Base-by-base conservation (phyloP, 164 flowering plant species). In the Protea cynaroides region DNA sequence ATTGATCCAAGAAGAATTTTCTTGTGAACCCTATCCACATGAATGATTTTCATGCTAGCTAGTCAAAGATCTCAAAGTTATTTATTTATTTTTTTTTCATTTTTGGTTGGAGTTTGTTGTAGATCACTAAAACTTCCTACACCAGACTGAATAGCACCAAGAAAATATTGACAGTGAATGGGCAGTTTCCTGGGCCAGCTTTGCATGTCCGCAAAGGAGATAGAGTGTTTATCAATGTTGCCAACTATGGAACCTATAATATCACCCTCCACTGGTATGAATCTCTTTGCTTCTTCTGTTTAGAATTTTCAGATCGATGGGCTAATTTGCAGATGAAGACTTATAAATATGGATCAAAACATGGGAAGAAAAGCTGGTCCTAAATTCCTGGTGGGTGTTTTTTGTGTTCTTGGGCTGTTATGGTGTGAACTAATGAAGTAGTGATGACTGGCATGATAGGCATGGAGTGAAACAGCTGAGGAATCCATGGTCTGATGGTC, bases 401-500 rank as follows among this genome's bases (percentile, higher is more conserved):
- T n/a, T n/a, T n/a, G n/a, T n/a, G n/a, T n/a, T n/a, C n/a, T n/a
- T n/a, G n/a, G n/a, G n/a, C n/a, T n/a, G n/a, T n/a, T n/a, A n/a
- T n/a, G n/a, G n/a, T n/a, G n/a, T n/a, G n/a, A n/a, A n/a, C n/a
- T n/a, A n/a, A n/a, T n/a, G n/a, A n/a, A n/a, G n/a, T n/a, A n/a
- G n/a, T n/a, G n/a, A n/a, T n/a, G n/a, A n/a, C n/a, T n/a, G 34
- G 34, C 34, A 29, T 29, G 34, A 25, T 70, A 73, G 76, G 73
- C 76, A 73, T 37, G 76, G 76, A 50, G 73, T 69, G 62, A 81
- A 74, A 50, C 85, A 80, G 24, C 76, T 73, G 2, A 73, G 86
- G 52, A 56, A 79, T 66, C 85, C 85, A 38, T 84, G 89, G 89
- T 56, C 80, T 0, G 86, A 84, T 59, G 86, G 86, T 0, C 81